These are phyloP conservation scores for Ogataea degrootiae DNA, from an alignment of 805 yeast species.

Conservation along the genomic window DNA sequence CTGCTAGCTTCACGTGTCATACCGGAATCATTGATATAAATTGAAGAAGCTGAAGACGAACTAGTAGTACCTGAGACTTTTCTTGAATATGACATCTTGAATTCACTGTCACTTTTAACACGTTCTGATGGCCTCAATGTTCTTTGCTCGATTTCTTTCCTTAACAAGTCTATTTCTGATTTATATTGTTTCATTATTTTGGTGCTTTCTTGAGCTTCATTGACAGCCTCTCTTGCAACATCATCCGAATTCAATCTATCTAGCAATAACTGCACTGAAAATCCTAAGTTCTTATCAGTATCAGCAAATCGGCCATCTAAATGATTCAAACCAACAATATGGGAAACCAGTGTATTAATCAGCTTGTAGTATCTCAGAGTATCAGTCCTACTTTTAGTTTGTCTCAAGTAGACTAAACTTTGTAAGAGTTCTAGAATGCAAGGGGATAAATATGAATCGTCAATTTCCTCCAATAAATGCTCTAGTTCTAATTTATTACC, in stretches of 20 bases:
- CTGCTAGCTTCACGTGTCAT: too few relatives aligned
- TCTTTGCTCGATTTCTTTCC: not conserved
- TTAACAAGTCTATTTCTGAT: not conserved
- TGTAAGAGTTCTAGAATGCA: slow-evolving; percentile 7
- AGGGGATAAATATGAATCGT: not conserved
- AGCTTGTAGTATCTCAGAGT: slow-evolving; percentile 7
- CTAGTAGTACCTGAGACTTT: not conserved
- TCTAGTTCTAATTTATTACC: slow-evolving; percentile 13
- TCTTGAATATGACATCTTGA: not conserved
- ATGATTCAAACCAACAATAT: slow-evolving; percentile 7
- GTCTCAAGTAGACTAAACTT: slow-evolving; percentile 8
- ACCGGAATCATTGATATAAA: too few relatives aligned
- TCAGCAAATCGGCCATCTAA: not conserved
- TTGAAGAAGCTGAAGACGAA: not conserved
- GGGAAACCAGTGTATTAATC: slow-evolving; percentile 8
- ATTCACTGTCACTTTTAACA: not conserved
- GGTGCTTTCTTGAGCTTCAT: slow-evolving; percentile 49
- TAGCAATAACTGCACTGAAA: slow-evolving; percentile 13
- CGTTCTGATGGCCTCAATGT: not conserved
- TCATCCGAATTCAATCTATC: slow-evolving; percentile 18
- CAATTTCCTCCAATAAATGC: slow-evolving; percentile 24
- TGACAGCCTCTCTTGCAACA: slow-evolving; percentile 61
- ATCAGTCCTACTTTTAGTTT: slow-evolving; percentile 4
- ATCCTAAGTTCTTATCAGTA: slow-evolving; percentile 8
- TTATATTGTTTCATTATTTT: slow-evolving; percentile 19